Conservation (phyloP, 179 eudicot species). For the Silene noctiflora region DNA sequence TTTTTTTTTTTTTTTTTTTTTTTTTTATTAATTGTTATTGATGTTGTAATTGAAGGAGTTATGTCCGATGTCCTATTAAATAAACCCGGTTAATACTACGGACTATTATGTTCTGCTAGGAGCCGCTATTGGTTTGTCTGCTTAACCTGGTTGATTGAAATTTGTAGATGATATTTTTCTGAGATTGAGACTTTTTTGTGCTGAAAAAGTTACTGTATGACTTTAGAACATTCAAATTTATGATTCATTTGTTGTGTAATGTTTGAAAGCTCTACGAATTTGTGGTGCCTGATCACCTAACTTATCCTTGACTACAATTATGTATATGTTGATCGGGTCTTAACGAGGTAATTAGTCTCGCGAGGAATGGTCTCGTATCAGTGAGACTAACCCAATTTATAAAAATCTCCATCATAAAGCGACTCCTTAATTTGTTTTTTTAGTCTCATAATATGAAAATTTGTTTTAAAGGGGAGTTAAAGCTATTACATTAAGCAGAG, state of each 20-base stretch:
- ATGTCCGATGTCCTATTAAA: too few species aligned
- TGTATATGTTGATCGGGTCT: neutral
- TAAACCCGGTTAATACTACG: too few species aligned
- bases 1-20: too few species aligned
- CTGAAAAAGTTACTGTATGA: neutral
- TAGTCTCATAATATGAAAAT: too few species aligned
- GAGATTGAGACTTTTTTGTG: neutral
- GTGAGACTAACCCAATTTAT: neutral
- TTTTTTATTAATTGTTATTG: neutral
- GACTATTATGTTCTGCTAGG: too few species aligned
- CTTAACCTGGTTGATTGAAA: conserved; percentile 9
- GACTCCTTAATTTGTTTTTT: too few species aligned
- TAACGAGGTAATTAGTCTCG: neutral
- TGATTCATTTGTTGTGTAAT: neutral
- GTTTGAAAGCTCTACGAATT: neutral
- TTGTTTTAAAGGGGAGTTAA: too few species aligned
- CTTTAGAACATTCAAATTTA: neutral
- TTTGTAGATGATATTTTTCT: conserved; percentile 5
- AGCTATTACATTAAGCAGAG: too few species aligned
- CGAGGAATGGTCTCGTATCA: neutral
- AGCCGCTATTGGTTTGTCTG: too few species aligned
- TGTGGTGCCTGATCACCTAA: neutral
- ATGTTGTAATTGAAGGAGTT: neutral
- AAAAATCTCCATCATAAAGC: neutral
- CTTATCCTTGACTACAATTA: neutral